Evolutionary conservation across 257 asterid species (phyloP).

Genomic region (Oldenlandia corymbosa): DNA sequence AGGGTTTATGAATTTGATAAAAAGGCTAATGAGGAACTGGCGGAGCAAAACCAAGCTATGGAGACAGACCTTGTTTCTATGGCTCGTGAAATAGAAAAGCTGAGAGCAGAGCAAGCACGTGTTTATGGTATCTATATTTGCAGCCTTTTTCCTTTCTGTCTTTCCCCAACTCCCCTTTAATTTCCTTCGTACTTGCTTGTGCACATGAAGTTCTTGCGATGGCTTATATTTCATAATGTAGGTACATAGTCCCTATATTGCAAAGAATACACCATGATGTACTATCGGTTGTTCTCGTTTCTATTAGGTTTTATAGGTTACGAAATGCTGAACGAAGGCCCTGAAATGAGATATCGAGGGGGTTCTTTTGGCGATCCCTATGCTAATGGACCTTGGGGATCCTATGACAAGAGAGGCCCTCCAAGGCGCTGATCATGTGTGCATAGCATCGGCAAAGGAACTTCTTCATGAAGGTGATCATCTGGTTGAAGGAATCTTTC

Average conservation of each 20-base stretch:
- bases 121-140: conserved; percentile 31
- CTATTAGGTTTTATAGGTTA: conserved; percentile 54
- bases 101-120: conserved; percentile 63
- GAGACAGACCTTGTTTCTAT: conserved; percentile 67
- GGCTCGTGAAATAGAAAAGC: conserved; percentile 90
- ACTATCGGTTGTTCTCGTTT: neutral
- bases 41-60: conserved; percentile 66
- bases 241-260: too few relatives aligned
- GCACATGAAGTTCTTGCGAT: neutral
- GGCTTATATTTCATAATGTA: too few relatives aligned
- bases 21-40: conserved; percentile 62
- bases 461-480: neutral
- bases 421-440: conserved; percentile 38
- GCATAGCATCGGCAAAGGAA: conserved; percentile 8
- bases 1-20: conserved; percentile 69
- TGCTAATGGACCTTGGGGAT: conserved; percentile 45
- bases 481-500: neutral
- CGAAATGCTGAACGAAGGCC: conserved; percentile 62
- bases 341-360: conserved; percentile 57
- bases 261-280: neutral
- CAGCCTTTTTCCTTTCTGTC: neutral
- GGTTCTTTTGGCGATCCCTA: conserved; percentile 49
- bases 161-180: too few relatives aligned
- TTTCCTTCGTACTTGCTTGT: too few relatives aligned
- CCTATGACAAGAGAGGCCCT: conserved; percentile 54